These are phyloP conservation scores for Corymbia calophylla DNA, from an alignment of 441 rosid species.

Conservation along the genomic window DNA sequence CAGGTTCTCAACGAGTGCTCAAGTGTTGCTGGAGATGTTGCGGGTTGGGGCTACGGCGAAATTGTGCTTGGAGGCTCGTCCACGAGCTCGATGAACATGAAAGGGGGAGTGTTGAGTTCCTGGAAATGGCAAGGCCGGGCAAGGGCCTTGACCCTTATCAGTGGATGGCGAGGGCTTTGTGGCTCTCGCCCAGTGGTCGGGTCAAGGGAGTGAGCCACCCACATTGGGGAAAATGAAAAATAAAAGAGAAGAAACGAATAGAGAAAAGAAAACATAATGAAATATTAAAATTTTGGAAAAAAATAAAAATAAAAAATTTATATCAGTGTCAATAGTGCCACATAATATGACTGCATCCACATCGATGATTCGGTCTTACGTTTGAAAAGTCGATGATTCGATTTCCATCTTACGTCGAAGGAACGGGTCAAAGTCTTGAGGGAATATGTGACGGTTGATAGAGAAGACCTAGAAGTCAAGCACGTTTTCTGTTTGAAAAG, in stretches of 20 bases:
- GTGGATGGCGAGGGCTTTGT: fast-evolving
- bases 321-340: fast-evolving
- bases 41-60: no score
- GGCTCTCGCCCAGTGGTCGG: not conserved
- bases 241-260: no score
- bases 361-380: not conserved
- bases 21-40: no score
- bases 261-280: no score
- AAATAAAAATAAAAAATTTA: no score
- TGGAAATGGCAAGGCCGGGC: not conserved
- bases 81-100: no score
- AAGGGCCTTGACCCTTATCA: fast-evolving
- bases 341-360: fast-evolving
- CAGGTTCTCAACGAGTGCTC: no score
- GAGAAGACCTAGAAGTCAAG: not conserved
- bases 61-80: no score
- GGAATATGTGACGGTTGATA: not conserved
- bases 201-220: not conserved
- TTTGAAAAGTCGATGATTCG: not conserved
- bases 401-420: not conserved
- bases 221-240: no score
- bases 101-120: no score
- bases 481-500: not conserved
- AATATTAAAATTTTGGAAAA: fast-evolving
- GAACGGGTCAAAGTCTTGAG: not conserved